A percentile compares a stretch with the other conserved stretches of the same genome.
phyloP scores from a whole-genome alignment of 2,329 filamentous ascomycete species.

The Fusarium setosum region DNA sequence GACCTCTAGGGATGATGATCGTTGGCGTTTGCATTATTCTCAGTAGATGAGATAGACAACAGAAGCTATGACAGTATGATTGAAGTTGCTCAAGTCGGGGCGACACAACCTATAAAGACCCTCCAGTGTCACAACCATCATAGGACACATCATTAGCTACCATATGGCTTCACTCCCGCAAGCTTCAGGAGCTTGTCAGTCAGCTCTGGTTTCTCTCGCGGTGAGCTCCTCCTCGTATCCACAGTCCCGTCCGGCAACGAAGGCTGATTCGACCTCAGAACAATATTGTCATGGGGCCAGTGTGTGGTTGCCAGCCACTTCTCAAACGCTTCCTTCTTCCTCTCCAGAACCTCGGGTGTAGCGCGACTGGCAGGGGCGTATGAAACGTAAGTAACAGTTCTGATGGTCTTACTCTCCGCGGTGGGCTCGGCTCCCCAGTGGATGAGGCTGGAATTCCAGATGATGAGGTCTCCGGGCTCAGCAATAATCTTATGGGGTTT shows the following conservation, averaged over 20 bases:
- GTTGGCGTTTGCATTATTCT: neutral
- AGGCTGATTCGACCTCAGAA: neutral
- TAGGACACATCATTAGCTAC: neutral
- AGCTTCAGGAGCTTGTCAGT: neutral
- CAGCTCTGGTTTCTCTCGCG: neutral
- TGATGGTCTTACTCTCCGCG: neutral
- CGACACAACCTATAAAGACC: too few species aligned
- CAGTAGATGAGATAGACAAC: too few species aligned
- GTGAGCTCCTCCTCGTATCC: neutral
- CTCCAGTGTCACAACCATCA: too few species aligned
- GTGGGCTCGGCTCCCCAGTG: conserved; percentile 1
- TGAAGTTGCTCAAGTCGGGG: too few species aligned
- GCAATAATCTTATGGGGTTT: neutral
- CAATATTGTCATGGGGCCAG: neutral
- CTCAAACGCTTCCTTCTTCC: neutral
- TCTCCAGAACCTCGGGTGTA: neutral
- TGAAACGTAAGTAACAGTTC: neutral
- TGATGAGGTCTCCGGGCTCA: conserved; percentile 3
- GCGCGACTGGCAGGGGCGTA: neutral
- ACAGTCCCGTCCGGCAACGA: neutral
- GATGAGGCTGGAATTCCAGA: neutral
- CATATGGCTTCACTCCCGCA: neutral
- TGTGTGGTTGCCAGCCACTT: neutral
- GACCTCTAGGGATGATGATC: conserved; percentile 14
- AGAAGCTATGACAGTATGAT: too few species aligned